Evolutionary conservation across 2,329 filamentous ascomycete species (phyloP).

Genomic region (Paracorniculantispora psalliotae): DNA sequence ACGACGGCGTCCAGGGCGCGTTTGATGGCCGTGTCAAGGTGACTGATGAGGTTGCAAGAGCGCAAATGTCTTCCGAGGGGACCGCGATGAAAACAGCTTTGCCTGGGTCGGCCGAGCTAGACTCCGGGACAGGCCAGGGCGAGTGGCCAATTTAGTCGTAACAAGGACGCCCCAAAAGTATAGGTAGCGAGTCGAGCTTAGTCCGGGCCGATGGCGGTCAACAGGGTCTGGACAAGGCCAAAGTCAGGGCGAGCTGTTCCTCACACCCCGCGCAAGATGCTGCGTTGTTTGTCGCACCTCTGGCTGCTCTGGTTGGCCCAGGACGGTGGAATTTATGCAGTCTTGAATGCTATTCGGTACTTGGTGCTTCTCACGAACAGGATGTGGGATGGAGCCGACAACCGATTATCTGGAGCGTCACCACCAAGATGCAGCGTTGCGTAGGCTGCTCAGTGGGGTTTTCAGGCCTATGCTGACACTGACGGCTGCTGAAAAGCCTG

Average conservation of each 20-base stretch:
- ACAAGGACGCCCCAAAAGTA: slow-evolving; percentile 4
- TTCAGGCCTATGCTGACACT: slow-evolving; percentile 1
- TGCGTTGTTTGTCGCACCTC: neutral
- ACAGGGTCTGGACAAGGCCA: neutral
- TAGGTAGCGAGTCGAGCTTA: slow-evolving; percentile 10
- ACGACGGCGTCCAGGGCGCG: neutral
- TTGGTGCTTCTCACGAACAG: slow-evolving; percentile 4
- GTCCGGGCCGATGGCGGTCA: slow-evolving; percentile 12
- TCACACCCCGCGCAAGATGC: neutral
- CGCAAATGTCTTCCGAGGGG: slow-evolving; percentile 2
- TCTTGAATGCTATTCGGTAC: neutral
- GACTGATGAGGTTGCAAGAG: slow-evolving; percentile 8
- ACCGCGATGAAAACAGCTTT: slow-evolving; percentile 5
- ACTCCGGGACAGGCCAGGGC: neutral
- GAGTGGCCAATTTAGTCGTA: slow-evolving; percentile 11
- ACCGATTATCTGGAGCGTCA: slow-evolving; percentile 12
- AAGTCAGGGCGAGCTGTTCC: neutral
- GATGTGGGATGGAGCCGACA: slow-evolving; percentile 10
- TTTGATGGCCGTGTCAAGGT: neutral
- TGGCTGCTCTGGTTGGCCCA: neutral
- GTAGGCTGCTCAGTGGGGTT: slow-evolving; percentile 6
- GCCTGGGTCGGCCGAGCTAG: slow-evolving; percentile 2
- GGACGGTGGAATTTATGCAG: neutral
- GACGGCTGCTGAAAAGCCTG: slow-evolving; percentile 5
- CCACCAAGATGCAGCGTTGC: slow-evolving; percentile 11